Evolutionary conservation across 306 rosid genomes (phyloP).

Genomic region (Boehmeria nivea): DNA sequence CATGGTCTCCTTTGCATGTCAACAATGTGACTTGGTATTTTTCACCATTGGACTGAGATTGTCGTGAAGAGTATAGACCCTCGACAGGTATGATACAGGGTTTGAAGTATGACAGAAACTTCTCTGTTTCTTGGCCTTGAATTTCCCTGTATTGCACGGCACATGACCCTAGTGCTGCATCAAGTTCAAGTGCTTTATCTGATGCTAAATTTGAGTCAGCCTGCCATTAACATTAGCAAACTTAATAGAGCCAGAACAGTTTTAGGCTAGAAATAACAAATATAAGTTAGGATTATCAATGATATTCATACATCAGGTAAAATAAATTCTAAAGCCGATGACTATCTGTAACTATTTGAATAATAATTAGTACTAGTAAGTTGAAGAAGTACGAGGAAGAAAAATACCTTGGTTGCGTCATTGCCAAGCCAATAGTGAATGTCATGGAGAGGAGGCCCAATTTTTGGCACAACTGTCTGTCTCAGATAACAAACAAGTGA

Average conservation of each 20-base stretch:
- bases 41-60: constrained; percentile 47
- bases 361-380: constrained; percentile 1
- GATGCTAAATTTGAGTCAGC: constrained; percentile 79
- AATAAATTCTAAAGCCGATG: too few relatives aligned
- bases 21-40: constrained; percentile 55
- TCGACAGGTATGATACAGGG: constrained; percentile 88
- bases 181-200: constrained; percentile 86
- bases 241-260: too few relatives aligned
- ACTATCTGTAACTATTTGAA: constrained; percentile 2
- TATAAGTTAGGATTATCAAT: too few relatives aligned
- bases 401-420: constrained; percentile 52
- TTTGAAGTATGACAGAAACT: constrained; percentile 77
- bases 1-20: constrained; percentile 91
- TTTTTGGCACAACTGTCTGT: constrained; percentile 66
- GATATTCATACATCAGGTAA: too few relatives aligned
- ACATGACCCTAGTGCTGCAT: constrained; percentile 89
- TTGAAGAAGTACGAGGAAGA: constrained; percentile 1
- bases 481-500: constrained; percentile 30
- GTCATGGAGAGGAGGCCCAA: constrained; percentile 65
- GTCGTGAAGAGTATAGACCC: constrained; percentile 63
- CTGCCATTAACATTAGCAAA: constrained; percentile 36
- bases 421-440: constrained; percentile 88
- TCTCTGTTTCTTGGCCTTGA: constrained; percentile 82
- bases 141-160: constrained; percentile 87
- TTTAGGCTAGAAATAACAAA: too few relatives aligned